Evolutionary conservation across 805 yeast genomes (phyloP), one percentile per base, ranked within the genome.

Genomic region (Sugiyamaella marilandica): DNA sequence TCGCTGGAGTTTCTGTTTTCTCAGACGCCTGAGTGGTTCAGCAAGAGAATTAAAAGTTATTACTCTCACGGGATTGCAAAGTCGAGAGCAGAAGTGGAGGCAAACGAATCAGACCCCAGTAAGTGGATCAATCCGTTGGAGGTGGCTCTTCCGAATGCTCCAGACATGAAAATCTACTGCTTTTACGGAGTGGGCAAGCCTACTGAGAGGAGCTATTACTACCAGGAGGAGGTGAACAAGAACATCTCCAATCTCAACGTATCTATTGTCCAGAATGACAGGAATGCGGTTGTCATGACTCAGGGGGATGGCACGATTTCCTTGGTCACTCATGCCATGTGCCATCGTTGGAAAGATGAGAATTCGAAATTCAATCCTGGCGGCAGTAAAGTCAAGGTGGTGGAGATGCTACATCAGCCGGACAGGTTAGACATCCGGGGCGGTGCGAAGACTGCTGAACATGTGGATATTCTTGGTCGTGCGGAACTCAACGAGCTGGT

Each of bases 301-400:
- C 96, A 94, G 65, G 99, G 99, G 26, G 99, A 94, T 68, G 99
- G 99, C 3, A 94, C 99, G 0, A 86, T 94, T 3, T 88, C 96
- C 2, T 63, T 94, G 18, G 70, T 90, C 58, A 83, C 97, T 0
- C 98, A 94, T 62, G 62, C 88, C 1, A 87, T 90, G 82, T 88
- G 96, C 65, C 97, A 94, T 64, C 83, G 85, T 65, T 91, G 97
- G 97, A 83, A 83, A 60, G 79, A 81, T 50, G 78, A 77, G 2
- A 62, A 72, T 19, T 75, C 79, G 31, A 79, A 84, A 52, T 74
- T 80, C 60, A 94, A 94, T 66, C 99, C 99, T 1, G 95, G 87
- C 0, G 76, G 78, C 8, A 70, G 81, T 1, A 63, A 74, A 16
- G 95, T 92, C 18, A 91, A 81, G 19, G 76, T 90, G 47, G 96